Conservation (phyloP, 768 basidiomycete genomes). For the Tephrocybe sp. region DNA sequence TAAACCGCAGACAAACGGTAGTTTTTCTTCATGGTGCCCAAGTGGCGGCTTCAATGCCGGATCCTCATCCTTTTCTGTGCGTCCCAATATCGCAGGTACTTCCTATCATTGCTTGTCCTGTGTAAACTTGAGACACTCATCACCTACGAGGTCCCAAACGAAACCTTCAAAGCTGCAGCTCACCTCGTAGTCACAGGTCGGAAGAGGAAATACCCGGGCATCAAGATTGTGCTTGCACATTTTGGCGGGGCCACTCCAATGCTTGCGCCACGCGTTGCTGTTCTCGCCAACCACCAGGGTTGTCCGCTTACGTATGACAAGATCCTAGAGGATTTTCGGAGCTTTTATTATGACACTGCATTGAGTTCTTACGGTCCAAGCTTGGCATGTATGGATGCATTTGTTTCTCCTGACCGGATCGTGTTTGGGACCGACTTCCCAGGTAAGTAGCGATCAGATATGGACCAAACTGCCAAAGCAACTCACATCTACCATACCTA, state of each 20-base stretch:
- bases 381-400: conserved; percentile 47
- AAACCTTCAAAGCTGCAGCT: conserved; percentile 79
- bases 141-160: conserved; percentile 62
- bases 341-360: conserved; percentile 75
- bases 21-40: conserved; percentile 77
- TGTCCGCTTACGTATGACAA: conserved; percentile 60
- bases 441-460: conserved; percentile 36
- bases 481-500: conserved; percentile 23
- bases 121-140: background rate
- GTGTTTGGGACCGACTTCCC: conserved; percentile 79
- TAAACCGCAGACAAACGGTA: conserved; percentile 53
- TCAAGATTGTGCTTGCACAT: conserved; percentile 70
- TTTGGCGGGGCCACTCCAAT: conserved; percentile 67
- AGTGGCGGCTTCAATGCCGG: conserved; percentile 59
- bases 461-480: too few relatives aligned
- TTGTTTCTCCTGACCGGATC: conserved; percentile 48
- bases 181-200: conserved; percentile 71
- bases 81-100: conserved; percentile 67
- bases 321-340: conserved; percentile 65
- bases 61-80: conserved; percentile 62
- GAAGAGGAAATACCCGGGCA: conserved; percentile 57
- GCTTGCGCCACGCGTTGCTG: conserved; percentile 68
- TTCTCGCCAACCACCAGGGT: conserved; percentile 68
- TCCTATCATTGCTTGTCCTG: background rate
- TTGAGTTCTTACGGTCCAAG: conserved; percentile 55